phyloP scores from a whole-genome alignment of 257 asterid genomes.

The Verbascum thapsus region DNA sequence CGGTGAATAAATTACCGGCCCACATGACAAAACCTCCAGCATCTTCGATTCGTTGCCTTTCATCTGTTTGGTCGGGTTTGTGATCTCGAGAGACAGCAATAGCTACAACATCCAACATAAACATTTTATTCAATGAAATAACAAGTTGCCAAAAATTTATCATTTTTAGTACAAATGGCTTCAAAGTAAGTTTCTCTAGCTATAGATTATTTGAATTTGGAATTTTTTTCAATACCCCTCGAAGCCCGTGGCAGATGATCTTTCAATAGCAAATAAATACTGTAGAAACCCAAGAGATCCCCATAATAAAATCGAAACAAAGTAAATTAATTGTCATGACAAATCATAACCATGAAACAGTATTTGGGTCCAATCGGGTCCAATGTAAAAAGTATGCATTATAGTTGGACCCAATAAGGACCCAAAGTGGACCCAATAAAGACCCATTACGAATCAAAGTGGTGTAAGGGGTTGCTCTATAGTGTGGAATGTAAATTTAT shows the following conservation, averaged over 20 bases:
- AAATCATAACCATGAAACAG: no score
- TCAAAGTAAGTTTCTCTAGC: not conserved
- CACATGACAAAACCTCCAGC: slow-evolving; percentile 99
- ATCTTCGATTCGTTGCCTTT: slow-evolving; percentile 89
- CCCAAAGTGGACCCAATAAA: no score
- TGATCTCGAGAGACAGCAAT: slow-evolving; percentile 93
- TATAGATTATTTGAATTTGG: not conserved
- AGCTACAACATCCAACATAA: slow-evolving; percentile 50
- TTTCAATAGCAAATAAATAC: not conserved
- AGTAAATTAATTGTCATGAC: no score
- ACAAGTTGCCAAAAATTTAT: no score
- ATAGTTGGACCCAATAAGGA: no score
- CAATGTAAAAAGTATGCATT: no score
- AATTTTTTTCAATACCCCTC: not conserved
- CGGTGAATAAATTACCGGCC: slow-evolving; percentile 79
- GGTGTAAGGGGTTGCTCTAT: no score
- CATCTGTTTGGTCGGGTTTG: slow-evolving; percentile 95
- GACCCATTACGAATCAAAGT: no score
- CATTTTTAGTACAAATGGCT: not conserved
- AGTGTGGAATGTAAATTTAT: no score
- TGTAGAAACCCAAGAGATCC: not conserved
- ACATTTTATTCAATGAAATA: not conserved
- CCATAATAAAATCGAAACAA: not conserved
- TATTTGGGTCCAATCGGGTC: no score
- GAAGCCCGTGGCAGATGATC: not conserved